Conservation (phyloP, 495 filamentous ascomycete species). For the Trypethelium eluteriae region DNA sequence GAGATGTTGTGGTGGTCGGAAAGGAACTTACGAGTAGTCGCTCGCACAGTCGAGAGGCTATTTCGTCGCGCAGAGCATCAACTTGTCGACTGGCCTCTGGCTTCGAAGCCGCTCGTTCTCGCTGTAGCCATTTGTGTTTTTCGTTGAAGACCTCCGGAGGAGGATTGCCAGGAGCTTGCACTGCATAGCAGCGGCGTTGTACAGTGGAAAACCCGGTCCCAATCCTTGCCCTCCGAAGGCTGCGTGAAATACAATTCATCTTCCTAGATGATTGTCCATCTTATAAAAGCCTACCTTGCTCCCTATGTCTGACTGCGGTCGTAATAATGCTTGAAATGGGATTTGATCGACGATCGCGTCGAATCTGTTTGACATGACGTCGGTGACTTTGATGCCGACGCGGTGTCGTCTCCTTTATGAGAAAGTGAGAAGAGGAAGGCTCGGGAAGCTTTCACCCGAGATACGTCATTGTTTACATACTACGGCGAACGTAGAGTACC, state of each 20-base stretch:
- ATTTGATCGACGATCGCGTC: too few relatives aligned
- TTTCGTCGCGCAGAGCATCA: conserved; percentile 89
- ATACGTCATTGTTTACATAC: too few relatives aligned
- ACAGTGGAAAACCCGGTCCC: background rate
- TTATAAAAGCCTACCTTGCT: background rate
- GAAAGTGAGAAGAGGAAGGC: background rate
- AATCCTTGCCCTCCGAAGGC: background rate
- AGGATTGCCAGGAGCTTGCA: conserved; percentile 65
- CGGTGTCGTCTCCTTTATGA: background rate
- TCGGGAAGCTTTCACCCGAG: too few relatives aligned
- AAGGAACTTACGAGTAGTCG: conserved; percentile 59
- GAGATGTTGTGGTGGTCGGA: conserved; percentile 10
- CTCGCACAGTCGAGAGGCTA: conserved; percentile 77
- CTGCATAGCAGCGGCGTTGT: conserved; percentile 54
- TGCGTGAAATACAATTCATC: background rate
- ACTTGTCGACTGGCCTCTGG: conserved; percentile 63
- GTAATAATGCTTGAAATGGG: too few relatives aligned
- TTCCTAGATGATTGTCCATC: background rate
- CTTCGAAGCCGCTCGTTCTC: conserved; percentile 71
- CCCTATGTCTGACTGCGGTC: too few relatives aligned
- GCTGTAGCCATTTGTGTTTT: conserved; percentile 77
- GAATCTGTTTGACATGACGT: background rate
- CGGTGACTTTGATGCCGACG: background rate
- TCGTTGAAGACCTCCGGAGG: conserved; percentile 86
- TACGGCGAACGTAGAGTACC: too few relatives aligned